Conservation (phyloP, 495 filamentous ascomycete genomes). For the Emericellopsis terricola region DNA sequence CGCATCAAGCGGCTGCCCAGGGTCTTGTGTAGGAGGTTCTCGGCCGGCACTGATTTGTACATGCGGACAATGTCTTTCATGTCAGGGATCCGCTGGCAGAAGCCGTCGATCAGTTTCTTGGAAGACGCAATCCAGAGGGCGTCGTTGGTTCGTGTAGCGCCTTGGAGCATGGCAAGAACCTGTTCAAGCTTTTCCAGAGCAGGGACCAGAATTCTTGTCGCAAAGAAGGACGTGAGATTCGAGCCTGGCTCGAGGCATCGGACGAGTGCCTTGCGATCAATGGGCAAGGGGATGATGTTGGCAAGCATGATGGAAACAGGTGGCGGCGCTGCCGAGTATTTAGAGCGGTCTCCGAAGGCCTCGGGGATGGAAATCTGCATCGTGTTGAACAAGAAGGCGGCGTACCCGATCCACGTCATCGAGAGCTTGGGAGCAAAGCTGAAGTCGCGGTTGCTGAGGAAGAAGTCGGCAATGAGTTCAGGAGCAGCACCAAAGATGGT, state of each 20-base stretch:
- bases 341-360: slow-evolving; percentile 38
- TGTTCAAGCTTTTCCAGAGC: slow-evolving; percentile 60
- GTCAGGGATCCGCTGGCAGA: slow-evolving; percentile 58
- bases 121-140: slow-evolving; percentile 48
- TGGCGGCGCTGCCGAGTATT: slow-evolving; percentile 47
- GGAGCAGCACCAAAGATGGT: slow-evolving; percentile 65
- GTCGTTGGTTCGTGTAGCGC: slow-evolving; percentile 20
- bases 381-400: slow-evolving; percentile 63
- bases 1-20: slow-evolving; percentile 53
- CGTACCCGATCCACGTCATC: slow-evolving; percentile 86
- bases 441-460: slow-evolving; percentile 60
- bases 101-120: slow-evolving; percentile 47
- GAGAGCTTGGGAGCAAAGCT: slow-evolving; percentile 80
- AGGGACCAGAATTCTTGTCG: slow-evolving; percentile 54
- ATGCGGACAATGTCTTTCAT: slow-evolving; percentile 57
- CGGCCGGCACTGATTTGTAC: slow-evolving; percentile 44
- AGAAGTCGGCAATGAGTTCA: slow-evolving; percentile 74
- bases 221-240: slow-evolving; percentile 65
- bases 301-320: slow-evolving; percentile 60
- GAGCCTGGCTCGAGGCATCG: slow-evolving; percentile 60
- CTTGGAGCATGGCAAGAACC: slow-evolving; percentile 34
- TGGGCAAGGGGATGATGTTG: slow-evolving; percentile 68
- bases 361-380: slow-evolving; percentile 55
- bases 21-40: slow-evolving; percentile 61
- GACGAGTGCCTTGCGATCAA: slow-evolving; percentile 56